Base-by-base conservation (phyloP, 257 asterid genomes). In the Fraxinus americana region DNA sequence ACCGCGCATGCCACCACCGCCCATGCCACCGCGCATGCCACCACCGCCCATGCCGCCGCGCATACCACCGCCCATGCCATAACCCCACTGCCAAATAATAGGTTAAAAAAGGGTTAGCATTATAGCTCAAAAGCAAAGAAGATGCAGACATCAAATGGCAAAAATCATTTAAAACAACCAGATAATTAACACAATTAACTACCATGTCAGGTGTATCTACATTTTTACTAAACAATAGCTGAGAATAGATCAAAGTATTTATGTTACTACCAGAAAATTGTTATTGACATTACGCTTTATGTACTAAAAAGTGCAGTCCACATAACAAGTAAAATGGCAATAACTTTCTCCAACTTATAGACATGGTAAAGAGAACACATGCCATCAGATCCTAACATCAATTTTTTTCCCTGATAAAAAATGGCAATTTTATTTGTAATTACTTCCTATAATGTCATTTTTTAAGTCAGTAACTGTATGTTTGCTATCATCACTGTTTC, bases 1-100 rank as follows among this genome's bases (percentile, higher is more conserved):
- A 21, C 68, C 68, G 0, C 16, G 32, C 30, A 32, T 32, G 2
- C 5, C 34, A 32, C 32, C 32, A 30, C 67, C 12, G 23, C 88
- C 87, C 67, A 61, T 70, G 75, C 90, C 87, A n/a, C 29, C 67
- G 6, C 67, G 67, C 11, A 59, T 59, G 0, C 67, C 29, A 59
- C 11, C 27, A 32, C 88, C 86, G 34, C 84, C 70, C 63, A 34
- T 34, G 52, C 70, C 54, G 0, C 83, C 76, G 9, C 36, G 73
- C 90, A 90, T 89, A 48, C n/a, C n/a, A 14, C n/a, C n/a, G 0
- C 57, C 57, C 57, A 48, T 48, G 59, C 59, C n/a, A 16, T 48
- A 48, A 48, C 57, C 57, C 57, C n/a, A 48, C n/a, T 48, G 57
- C 4, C 57, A 48, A 48, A 48, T 7, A 48, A 13, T 4, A 48